A percentile compares a stretch with the other conserved stretches of the same genome.
Conservation (phyloP, 2,329 filamentous ascomycete genomes). For the Seiridium unicorne region DNA sequence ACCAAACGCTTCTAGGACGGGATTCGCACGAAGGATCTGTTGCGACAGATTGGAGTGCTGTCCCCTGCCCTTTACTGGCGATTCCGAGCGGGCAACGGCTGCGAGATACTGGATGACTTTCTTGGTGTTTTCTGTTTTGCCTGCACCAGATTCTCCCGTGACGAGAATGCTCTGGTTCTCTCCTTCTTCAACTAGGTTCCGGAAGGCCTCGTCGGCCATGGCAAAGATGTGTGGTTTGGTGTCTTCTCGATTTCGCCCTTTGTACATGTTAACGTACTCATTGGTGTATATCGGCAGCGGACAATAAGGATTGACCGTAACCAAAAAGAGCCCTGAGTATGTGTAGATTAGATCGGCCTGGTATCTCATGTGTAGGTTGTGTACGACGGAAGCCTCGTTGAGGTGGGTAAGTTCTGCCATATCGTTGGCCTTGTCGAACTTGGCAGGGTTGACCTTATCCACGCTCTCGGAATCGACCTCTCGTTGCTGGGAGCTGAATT, state of each 20-base stretch:
- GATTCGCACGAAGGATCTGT: constrained; percentile 93
- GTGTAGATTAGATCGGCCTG: constrained; percentile 97
- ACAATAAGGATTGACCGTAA: constrained; percentile 96
- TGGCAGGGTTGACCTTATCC: constrained; percentile 98
- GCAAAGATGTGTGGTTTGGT: constrained; percentile 97
- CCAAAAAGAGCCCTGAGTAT: constrained; percentile 94
- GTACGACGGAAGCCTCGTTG: constrained; percentile 96
- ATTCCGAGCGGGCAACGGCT: constrained; percentile 85
- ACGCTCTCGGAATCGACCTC: constrained; percentile 83
- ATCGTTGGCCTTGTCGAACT: constrained; percentile 98
- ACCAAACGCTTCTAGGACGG: constrained; percentile 95
- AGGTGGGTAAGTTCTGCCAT: constrained; percentile 98
- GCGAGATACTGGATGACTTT: constrained; percentile 99
- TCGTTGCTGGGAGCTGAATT: constrained; percentile 60
- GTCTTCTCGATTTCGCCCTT: constrained; percentile 84
- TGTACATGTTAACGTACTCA: constrained; percentile 98
- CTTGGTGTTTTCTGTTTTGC: constrained; percentile 98
- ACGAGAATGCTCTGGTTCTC: constrained; percentile 97
- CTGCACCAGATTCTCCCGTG: constrained; percentile 95
- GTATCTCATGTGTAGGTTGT: constrained; percentile 94
- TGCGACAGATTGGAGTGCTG: constrained; percentile 85
- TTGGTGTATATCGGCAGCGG: constrained; percentile 92
- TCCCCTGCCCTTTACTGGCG: constrained; percentile 58
- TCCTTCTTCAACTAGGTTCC: constrained; percentile 92
- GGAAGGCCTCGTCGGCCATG: constrained; percentile 94